Base-by-base conservation (phyloP, 805 yeast genomes). In the Saccharomycopsis oosterbeekiorum region DNA sequence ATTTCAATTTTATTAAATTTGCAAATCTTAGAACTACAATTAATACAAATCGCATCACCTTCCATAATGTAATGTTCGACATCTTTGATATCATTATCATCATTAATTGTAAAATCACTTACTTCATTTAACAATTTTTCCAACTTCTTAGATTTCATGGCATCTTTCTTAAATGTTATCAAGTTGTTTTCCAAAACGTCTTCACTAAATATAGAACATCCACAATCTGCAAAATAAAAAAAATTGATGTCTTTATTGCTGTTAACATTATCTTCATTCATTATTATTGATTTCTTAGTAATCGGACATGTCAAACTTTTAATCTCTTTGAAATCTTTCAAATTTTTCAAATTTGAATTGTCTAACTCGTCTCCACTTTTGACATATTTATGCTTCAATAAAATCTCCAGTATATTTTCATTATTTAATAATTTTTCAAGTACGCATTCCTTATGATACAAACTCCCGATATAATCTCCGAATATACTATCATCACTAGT, bases 391-490 rank as follows among this genome's bases (percentile, higher is more conserved):
- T 55, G 15, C 19, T 61, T 57, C 70, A 47, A 21, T 47, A 47
- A 24, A 2, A 21, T 21, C 12, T 47, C 34, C 53, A 47, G 10
- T 24, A 47, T 66, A 39, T 67, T 67, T 26, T 72, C 73, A 43
- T 70, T 69, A 12, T 75, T 72, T 1, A 87, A 65, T 4, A 90
- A 68, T 68, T 78, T 76, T 66, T 85, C 85, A 6, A 90, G 67
- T 0, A 88, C 69, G 36, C 84, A 71, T 61, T 84, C 88, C 64
- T 87, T 88, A 65, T 85, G 81, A 70, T 79, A 87, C 4, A 90
- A 67, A 37, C 75, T 69, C 0, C 97, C 97, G 57, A 73, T 73
- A 68, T 76, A 84, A 70, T 90, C 96, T 40, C 89, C 80, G 1
- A 86, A 86, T 1, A 88, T 73, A 86, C 86, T 4, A 67, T 67